Evolutionary conservation across 2,329 filamentous ascomycete genomes (phyloP).

Genomic region (Fusarium pininemorale): DNA sequence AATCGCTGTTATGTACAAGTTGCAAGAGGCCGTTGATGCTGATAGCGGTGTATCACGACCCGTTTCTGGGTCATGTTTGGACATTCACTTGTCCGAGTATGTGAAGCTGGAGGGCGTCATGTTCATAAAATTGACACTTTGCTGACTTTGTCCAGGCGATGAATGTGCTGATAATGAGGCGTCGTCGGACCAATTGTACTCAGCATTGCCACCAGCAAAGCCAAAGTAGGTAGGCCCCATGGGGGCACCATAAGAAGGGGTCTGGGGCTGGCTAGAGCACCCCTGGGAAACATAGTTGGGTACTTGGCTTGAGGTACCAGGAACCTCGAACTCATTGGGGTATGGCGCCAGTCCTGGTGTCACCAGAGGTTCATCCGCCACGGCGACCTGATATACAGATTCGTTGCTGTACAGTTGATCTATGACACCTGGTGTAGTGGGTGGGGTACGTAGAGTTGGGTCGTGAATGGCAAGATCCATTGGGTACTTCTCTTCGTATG

Average conservation of each 20-base stretch:
- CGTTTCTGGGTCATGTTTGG: not conserved
- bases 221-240: slow-evolving; percentile 55
- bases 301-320: slow-evolving; percentile 51
- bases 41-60: not conserved
- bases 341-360: slow-evolving; percentile 58
- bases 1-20: slow-evolving; percentile 30
- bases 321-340: slow-evolving; percentile 58
- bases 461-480: slow-evolving; percentile 50
- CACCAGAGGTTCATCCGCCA: slow-evolving; percentile 59
- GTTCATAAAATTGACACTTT: slow-evolving; percentile 49
- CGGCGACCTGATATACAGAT: slow-evolving; percentile 50
- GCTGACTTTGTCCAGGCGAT: slow-evolving; percentile 46
- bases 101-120: slow-evolving; percentile 47
- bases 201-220: slow-evolving; percentile 51
- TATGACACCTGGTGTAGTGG: slow-evolving; percentile 61
- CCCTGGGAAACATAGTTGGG: slow-evolving; percentile 56
- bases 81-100: slow-evolving; percentile 32
- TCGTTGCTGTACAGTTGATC: slow-evolving; percentile 53
- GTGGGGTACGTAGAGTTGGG: slow-evolving; percentile 61
- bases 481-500: slow-evolving; percentile 44
- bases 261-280: slow-evolving; percentile 57
- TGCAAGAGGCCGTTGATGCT: slow-evolving; percentile 3
- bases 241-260: slow-evolving; percentile 56
- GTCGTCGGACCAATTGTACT: slow-evolving; percentile 63
- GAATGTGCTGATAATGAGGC: slow-evolving; percentile 50